These are phyloP conservation scores for Trichoderma asperelloides DNA, from an alignment of 495 filamentous ascomycete genomes.

Conservation along the genomic window DNA sequence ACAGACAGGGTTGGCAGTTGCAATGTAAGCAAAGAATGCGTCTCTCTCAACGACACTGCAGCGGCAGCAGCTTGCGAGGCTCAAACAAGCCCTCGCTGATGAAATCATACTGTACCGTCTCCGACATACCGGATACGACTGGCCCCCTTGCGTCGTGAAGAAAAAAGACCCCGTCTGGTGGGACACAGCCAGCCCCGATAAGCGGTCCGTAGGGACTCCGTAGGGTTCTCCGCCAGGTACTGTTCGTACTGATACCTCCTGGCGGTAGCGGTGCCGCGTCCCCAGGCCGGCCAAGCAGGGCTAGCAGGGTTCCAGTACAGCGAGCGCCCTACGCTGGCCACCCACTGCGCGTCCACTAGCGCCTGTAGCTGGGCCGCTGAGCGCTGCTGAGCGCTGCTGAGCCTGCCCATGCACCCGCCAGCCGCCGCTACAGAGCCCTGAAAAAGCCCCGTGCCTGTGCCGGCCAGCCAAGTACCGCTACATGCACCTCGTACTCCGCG, in stretches of 20 bases:
- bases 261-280: not conserved
- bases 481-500: not conserved
- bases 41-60: not conserved
- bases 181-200: not conserved
- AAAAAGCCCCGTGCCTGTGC: not conserved
- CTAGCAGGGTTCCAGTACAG: not conserved
- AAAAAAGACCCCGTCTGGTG: not conserved
- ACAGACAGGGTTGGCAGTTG: no score
- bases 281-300: not conserved
- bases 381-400: not conserved
- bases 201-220: not conserved
- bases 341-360: not conserved
- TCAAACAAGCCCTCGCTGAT: not conserved
- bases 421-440: not conserved
- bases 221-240: not conserved
- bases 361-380: not conserved
- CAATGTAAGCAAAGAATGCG: no score
- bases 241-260: not conserved
- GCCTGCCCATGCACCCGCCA: not conserved
- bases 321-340: not conserved
- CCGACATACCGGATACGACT: not conserved
- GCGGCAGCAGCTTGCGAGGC: not conserved
- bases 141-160: not conserved
- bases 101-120: not conserved
- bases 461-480: not conserved